Conservation (phyloP, 2,329 filamentous ascomycete genomes). For the Fusarium miscanthi region DNA sequence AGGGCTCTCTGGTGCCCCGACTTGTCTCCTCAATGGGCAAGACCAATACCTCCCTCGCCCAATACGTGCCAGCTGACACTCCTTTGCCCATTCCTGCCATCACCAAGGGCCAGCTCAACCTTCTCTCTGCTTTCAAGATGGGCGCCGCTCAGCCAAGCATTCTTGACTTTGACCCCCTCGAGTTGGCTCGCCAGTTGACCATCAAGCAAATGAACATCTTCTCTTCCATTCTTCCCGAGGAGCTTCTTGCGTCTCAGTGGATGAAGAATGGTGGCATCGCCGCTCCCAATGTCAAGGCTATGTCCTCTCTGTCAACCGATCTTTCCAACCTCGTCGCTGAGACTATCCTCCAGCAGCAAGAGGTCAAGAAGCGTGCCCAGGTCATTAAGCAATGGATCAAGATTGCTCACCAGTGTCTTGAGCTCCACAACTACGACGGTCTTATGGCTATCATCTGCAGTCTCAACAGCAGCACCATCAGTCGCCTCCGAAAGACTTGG, state of each 20-base stretch:
- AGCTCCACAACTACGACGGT: constrained; percentile 95
- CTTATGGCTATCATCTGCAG: constrained; percentile 98
- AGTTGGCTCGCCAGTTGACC: constrained; percentile 91
- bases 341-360: constrained; percentile 87
- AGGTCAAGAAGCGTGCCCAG: constrained; percentile 89
- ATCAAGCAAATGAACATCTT: constrained; percentile 92
- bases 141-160: constrained; percentile 78
- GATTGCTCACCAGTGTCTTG: constrained; percentile 85
- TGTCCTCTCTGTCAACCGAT: constrained; percentile 93
- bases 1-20: constrained; percentile 82
- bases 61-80: constrained; percentile 76
- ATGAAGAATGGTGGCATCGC: constrained; percentile 85
- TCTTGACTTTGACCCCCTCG: constrained; percentile 89
- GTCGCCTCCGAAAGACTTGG: constrained; percentile 90
- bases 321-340: constrained; percentile 93
- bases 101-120: constrained; percentile 78
- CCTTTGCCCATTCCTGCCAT: constrained; percentile 77
- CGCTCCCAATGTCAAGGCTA: constrained; percentile 90
- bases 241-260: constrained; percentile 92
- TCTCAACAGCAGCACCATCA: constrained; percentile 90
- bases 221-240: constrained; percentile 90
- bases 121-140: constrained; percentile 79
- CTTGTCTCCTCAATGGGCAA: constrained; percentile 89
- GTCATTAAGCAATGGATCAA: constrained; percentile 99
- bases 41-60: constrained; percentile 78